These are phyloP conservation scores for Schizosaccharomyces osmophilus DNA, from an alignment of 805 yeast species.

Conservation along the genomic window DNA sequence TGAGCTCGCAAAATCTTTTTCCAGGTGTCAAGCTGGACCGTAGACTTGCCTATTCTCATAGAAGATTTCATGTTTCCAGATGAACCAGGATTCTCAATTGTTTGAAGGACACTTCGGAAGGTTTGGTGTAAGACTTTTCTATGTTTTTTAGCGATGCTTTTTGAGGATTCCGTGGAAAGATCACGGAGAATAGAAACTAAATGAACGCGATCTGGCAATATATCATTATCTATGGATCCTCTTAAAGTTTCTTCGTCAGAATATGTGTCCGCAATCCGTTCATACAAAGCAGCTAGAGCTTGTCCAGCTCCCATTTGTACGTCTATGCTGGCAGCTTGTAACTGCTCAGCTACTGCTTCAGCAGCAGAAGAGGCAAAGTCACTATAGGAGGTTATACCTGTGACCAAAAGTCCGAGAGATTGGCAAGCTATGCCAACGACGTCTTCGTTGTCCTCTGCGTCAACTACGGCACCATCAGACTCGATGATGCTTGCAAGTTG, in stretches of 20 bases:
- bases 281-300: not conserved
- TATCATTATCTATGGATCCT: not conserved
- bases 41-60: not conserved
- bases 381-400: not conserved
- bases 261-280: not conserved
- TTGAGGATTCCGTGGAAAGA: not conserved
- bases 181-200: not conserved
- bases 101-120: not conserved
- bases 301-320: not conserved
- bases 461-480: constrained; percentile 1
- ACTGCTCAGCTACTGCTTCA: not conserved
- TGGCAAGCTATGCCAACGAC: not conserved
- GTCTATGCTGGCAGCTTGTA: not conserved
- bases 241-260: not conserved
- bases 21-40: not conserved
- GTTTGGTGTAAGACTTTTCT: not conserved
- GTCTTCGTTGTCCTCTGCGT: not conserved
- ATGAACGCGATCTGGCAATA: not conserved
- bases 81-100: not conserved
- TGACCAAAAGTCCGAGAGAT: not conserved
- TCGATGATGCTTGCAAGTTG: not conserved
- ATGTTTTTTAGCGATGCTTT: not conserved
- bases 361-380: not conserved
- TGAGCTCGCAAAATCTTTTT: not conserved
- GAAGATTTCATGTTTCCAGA: not conserved